These are phyloP conservation scores for Leucogyrophana mollusca DNA, from an alignment of 768 basidiomycete species.

Conservation along the genomic window DNA sequence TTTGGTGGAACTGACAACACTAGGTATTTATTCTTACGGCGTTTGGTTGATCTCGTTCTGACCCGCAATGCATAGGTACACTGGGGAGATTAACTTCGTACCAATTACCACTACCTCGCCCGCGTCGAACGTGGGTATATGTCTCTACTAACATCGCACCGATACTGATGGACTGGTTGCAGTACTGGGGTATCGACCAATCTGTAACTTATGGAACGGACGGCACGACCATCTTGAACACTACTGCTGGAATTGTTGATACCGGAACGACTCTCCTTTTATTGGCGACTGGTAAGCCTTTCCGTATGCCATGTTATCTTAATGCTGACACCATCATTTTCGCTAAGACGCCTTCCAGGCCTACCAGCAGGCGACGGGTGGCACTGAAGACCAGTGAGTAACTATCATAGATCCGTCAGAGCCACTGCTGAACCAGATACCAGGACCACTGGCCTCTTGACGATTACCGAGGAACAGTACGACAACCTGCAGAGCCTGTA, in stretches of 20 bases:
- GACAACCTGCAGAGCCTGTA: constrained; percentile 46
- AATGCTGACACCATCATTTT: background rate
- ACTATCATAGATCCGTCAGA: background rate
- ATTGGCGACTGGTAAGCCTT: constrained; percentile 39
- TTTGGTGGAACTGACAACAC: constrained; percentile 51
- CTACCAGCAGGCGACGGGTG: constrained; percentile 56
- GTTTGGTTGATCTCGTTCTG: background rate
- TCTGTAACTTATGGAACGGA: constrained; percentile 33
- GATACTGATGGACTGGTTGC: background rate
- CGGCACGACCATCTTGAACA: constrained; percentile 29
- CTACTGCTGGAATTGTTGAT: constrained; percentile 49
- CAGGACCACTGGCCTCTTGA: constrained; percentile 56
- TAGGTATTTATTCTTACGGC: constrained; percentile 30
- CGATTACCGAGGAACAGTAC: constrained; percentile 49
- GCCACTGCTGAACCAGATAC: background rate
- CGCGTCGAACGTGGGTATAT: constrained; percentile 32
- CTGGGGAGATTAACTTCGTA: constrained; percentile 33
- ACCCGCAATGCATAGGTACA: constrained; percentile 20
- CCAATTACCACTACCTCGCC: constrained; percentile 46
- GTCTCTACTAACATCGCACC: background rate
- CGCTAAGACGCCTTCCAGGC: constrained; percentile 49
- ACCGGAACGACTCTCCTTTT: constrained; percentile 55
- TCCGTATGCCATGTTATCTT: background rate
- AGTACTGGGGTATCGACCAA: constrained; percentile 50
- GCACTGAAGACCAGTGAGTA: constrained; percentile 45